Evolutionary conservation across 2,329 filamentous ascomycete genomes (phyloP).

Genomic region (Colletotrichum sp.): DNA sequence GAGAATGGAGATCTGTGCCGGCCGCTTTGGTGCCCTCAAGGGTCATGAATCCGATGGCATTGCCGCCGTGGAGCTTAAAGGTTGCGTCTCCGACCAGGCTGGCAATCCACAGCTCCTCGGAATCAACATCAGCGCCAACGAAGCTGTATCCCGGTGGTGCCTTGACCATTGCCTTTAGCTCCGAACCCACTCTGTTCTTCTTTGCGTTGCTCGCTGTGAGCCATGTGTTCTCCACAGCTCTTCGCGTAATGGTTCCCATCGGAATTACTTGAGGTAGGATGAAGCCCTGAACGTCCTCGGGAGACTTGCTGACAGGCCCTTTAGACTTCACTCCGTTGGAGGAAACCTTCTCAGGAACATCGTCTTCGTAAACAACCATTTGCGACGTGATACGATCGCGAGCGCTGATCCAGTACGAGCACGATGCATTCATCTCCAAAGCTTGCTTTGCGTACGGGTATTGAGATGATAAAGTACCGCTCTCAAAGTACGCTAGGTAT

Average conservation of each 20-base stretch:
- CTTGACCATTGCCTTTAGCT: constrained; percentile 95
- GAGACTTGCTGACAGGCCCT: constrained; percentile 20
- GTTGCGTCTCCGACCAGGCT: constrained; percentile 93
- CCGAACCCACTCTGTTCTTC: constrained; percentile 92
- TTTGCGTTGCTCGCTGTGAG: constrained; percentile 98
- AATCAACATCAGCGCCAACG: constrained; percentile 97
- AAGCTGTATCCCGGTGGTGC: constrained; percentile 91
- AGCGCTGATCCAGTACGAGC: constrained; percentile 98
- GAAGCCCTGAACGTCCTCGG: constrained; percentile 62
- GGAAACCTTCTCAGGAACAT: constrained; percentile 40
- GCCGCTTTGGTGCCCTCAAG: constrained; percentile 93
- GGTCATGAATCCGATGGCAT: constrained; percentile 99
- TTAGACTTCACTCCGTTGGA: constrained; percentile 19
- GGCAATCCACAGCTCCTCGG: constrained; percentile 97
- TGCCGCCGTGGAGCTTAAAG: constrained; percentile 94
- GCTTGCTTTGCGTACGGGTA: constrained; percentile 92
- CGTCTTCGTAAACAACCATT: constrained; percentile 86
- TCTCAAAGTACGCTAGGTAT: constrained; percentile 90
- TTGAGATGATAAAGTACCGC: constrained; percentile 84
- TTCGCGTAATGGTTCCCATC: constrained; percentile 95
- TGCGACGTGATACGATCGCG: constrained; percentile 93
- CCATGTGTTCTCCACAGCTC: constrained; percentile 98
- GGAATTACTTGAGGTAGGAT: constrained; percentile 96
- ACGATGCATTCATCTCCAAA: constrained; percentile 97
- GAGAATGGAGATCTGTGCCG: constrained; percentile 92